A percentile compares a stretch with the other conserved stretches of the same genome.
These are phyloP conservation scores for Chenopodium album DNA, from an alignment of 148 eudicot genomes.

Conservation along the genomic window DNA sequence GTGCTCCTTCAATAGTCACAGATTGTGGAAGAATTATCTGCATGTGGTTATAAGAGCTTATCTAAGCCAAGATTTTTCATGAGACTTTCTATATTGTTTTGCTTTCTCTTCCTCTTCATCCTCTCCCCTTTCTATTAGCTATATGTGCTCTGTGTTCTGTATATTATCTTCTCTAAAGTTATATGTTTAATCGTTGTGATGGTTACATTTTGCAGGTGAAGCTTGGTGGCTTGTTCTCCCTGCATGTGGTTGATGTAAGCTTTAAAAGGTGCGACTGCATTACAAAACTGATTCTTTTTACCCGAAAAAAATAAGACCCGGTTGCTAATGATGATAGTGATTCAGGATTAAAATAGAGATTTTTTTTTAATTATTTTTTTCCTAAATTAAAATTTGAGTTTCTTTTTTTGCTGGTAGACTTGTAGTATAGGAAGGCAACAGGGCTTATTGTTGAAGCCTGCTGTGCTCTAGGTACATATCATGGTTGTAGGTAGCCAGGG, in stretches of 20 bases:
- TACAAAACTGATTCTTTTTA: neutral
- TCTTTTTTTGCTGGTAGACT: neutral
- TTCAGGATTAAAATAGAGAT: conserved; percentile 7
- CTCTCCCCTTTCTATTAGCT: neutral
- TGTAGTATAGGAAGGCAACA: conserved; percentile 20
- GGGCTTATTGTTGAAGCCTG: conserved; percentile 12
- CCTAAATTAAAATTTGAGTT: no score
- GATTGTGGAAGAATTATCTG: neutral
- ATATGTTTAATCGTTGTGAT: neutral
- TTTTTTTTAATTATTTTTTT: neutral
- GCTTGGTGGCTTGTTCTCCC: conserved; percentile 3
- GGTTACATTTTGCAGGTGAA: conserved; percentile 28
- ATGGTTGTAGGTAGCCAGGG: conserved; percentile 3
- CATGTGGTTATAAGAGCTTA: neutral
- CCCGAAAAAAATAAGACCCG: no score
- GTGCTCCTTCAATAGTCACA: neutral
- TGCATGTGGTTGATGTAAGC: neutral
- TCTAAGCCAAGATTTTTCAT: neutral
- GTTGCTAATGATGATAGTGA: neutral
- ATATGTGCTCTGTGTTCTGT: neutral
- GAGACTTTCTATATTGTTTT: neutral
- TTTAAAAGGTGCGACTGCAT: neutral
- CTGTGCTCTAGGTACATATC: conserved; percentile 16
- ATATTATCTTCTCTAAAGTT: neutral
- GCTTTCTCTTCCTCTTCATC: neutral